Evolutionary conservation across 192 early-diverging fungal species (phyloP), one percentile per base, ranked within the genome.

Genomic region (Spizellomyces punctatus): DNA sequence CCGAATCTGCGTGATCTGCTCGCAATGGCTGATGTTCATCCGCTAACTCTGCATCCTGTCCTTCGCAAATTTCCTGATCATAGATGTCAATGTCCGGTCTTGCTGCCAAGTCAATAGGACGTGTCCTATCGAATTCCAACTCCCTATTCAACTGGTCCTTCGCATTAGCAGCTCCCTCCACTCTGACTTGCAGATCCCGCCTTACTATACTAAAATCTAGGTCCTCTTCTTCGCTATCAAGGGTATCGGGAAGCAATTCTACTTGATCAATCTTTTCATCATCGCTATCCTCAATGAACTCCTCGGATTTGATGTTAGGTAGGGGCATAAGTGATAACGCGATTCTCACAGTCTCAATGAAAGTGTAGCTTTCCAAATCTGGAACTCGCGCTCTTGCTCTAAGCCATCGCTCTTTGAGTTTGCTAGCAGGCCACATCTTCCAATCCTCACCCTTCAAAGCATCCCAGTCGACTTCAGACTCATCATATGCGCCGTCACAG

Each of bases 361-460:
- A 68, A 16, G 36, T 22, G 41, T 58, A 58, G 3, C 58, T 10
- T 36, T 68, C 66, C 10, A 56, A 21, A 55, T 55, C 55, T 19
- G 17, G n/a, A 6, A 68, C 66, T 10, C 66, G 17, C 17, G n/a
- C 55, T 19, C 66, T 50, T n/a, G 54, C 49, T 58, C 19, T 55
- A 36, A 43, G n/a, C 54, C 21, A 16, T 17, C 55, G 66, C 22
- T 57, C 10, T 10, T 10, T n/a, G 36, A 68, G 58, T 44, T 54
- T 54, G 21, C 3, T 22, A 7, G 55, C 14, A n/a, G 14, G 49
- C 17, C 17, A 58, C 5, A 17, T 16, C 6, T 14, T 16, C 66
- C 66, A 68, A 1, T 68, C 66, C 27, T 46, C 21, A 27, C 21
- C 6, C 12, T 56, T 21, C 47, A 58, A 10, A n/a, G 21, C n/a